A percentile compares a stretch with the other conserved stretches of the same genome.
Conservation (phyloP, 1,284 basidiomycete genomes). For the Apiotrichum brassicae region DNA sequence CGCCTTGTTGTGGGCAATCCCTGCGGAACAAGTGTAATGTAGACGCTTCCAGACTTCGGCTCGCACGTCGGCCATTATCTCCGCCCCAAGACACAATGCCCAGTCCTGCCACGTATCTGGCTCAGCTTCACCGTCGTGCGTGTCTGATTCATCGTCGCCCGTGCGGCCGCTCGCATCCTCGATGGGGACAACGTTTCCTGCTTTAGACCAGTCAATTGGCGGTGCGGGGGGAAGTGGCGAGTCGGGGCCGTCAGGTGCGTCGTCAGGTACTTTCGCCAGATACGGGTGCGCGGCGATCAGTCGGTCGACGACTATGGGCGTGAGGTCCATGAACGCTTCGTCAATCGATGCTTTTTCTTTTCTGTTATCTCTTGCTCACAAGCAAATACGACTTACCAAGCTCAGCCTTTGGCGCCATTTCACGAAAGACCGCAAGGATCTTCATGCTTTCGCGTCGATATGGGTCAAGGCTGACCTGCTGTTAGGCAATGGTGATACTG, state of each 20-base stretch:
- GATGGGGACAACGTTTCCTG: slow-evolving; percentile 66
- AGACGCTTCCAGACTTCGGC: slow-evolving; percentile 63
- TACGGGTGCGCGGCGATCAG: slow-evolving; percentile 69
- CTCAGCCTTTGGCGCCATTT: slow-evolving; percentile 62
- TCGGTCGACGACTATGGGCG: slow-evolving; percentile 64
- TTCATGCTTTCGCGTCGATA: slow-evolving; percentile 87
- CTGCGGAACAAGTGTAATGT: slow-evolving; percentile 92
- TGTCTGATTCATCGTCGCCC: slow-evolving; percentile 19
- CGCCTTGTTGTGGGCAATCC: slow-evolving; percentile 89
- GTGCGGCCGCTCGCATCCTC: slow-evolving; percentile 34
- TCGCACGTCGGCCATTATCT: slow-evolving; percentile 73
- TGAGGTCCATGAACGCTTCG: slow-evolving; percentile 81
- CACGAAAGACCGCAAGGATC: slow-evolving; percentile 78
- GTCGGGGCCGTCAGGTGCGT: slow-evolving; percentile 67
- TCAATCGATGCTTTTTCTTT: slow-evolving; percentile 67
- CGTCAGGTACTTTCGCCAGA: slow-evolving; percentile 61
- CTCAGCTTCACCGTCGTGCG: no score
- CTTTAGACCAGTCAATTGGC: slow-evolving; percentile 57
- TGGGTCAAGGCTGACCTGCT: slow-evolving; percentile 83
- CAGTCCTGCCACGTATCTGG: slow-evolving; percentile 80
- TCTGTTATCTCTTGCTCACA: not conserved
- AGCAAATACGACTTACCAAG: slow-evolving; percentile 51
- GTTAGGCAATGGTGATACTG: not conserved
- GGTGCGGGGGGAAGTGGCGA: slow-evolving; percentile 74
- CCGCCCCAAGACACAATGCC: slow-evolving; percentile 79